A percentile compares a stretch with the other conserved stretches of the same genome.
Evolutionary conservation across 2,329 filamentous ascomycete species (phyloP).

Genomic region (Botryosphaeria dothidea): DNA sequence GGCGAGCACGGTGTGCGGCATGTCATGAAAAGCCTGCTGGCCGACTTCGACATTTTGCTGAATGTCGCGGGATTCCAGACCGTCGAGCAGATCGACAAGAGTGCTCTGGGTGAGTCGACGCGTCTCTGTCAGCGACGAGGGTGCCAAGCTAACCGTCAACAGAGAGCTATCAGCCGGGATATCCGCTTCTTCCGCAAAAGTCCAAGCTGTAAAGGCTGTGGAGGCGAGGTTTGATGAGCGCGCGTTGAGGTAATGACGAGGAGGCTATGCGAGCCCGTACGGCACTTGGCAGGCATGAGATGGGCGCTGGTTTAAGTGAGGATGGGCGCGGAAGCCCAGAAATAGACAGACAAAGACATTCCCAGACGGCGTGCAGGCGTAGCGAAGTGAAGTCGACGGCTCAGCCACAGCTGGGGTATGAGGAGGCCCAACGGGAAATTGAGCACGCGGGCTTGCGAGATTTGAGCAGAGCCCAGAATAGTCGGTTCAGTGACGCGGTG

Average conservation of each 20-base stretch:
- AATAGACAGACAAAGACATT: not conserved
- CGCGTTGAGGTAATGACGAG: not conserved
- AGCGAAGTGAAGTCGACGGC: conserved; percentile 7
- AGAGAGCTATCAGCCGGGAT: conserved; percentile 30
- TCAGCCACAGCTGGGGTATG: not conserved
- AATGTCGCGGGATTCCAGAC: conserved; percentile 58
- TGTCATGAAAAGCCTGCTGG: conserved; percentile 62
- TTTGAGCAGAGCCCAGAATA: conserved; percentile 9
- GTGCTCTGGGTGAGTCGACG: conserved; percentile 26
- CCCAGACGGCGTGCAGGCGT: not conserved
- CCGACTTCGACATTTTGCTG: conserved; percentile 64
- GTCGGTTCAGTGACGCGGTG: not conserved
- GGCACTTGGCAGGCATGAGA: not conserved
- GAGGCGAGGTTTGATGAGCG: not conserved
- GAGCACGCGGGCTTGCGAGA: not conserved
- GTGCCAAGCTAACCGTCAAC: not conserved
- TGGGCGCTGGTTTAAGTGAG: not conserved
- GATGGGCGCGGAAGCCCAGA: conserved; percentile 2
- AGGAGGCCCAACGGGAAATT: not conserved
- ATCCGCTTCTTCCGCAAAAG: conserved; percentile 26
- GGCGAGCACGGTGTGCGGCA: conserved; percentile 63
- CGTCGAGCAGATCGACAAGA: conserved; percentile 53
- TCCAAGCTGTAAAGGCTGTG: conserved; percentile 27
- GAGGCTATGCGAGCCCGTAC: not conserved
- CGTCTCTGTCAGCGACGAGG: not conserved